Percentiles rank a stretch among this genome's conserved stretches.
Evolutionary conservation across 768 basidiomycete species (phyloP).

Genomic region (Leccinum aurantiacum): DNA sequence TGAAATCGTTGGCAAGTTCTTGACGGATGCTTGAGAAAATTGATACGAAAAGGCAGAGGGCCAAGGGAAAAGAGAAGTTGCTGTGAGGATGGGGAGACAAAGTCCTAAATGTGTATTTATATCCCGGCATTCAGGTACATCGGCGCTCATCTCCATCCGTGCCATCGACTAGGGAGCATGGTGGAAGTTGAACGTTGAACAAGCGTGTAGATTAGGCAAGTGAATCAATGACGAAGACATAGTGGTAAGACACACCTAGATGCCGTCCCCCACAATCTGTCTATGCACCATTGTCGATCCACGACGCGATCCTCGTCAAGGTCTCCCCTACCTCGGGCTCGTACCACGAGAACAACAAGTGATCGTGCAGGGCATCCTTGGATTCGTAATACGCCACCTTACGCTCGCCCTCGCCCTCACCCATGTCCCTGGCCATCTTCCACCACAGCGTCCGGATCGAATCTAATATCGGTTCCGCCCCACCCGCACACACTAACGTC

Average conservation of each 20-base stretch:
- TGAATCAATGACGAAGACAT: too few species aligned
- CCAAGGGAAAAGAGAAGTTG: background rate
- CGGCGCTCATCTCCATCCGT: background rate
- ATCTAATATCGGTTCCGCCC: conserved; percentile 57
- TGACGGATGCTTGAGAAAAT: conserved; percentile 5
- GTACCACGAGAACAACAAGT: conserved; percentile 48
- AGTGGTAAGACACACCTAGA: background rate
- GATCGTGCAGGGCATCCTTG: conserved; percentile 55
- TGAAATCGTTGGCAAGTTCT: conserved; percentile 16
- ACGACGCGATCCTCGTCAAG: conserved; percentile 47
- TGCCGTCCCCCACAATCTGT: background rate
- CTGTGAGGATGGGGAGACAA: background rate
- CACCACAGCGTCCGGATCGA: conserved; percentile 48
- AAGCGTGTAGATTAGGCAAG: background rate
- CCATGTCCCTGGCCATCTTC: conserved; percentile 54
- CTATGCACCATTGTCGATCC: conserved; percentile 33
- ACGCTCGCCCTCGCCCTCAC: conserved; percentile 40
- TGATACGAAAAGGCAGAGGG: background rate
- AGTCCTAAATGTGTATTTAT: background rate
- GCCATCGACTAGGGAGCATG: too few species aligned
- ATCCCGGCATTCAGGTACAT: background rate
- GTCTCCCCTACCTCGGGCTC: conserved; percentile 57
- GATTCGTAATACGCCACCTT: conserved; percentile 48
- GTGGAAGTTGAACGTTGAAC: background rate
- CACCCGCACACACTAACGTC: conserved; percentile 60